These are phyloP conservation scores for Hura crepitans DNA, from an alignment of 441 rosid species.

Conservation along the genomic window DNA sequence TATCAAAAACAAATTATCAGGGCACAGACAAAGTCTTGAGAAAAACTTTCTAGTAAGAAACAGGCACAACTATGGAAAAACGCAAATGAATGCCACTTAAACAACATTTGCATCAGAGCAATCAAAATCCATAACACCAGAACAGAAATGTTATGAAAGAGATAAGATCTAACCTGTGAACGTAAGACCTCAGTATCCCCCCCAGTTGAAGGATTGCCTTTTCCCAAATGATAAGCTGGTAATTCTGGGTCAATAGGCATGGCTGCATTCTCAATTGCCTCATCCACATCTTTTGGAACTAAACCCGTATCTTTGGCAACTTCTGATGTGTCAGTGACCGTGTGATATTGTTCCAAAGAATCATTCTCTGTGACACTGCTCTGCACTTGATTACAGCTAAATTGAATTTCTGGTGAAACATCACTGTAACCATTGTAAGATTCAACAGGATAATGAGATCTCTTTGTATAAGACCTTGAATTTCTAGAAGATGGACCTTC, in stretches of 20 bases:
- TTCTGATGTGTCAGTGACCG: slow-evolving; percentile 36
- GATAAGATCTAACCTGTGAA: slow-evolving; percentile 37
- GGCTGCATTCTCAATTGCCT: slow-evolving; percentile 34
- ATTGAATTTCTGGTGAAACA: slow-evolving; percentile 42
- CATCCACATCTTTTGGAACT: slow-evolving; percentile 36
- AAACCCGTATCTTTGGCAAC: slow-evolving; percentile 33
- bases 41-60: neutral
- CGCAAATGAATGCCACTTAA: neutral
- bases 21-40: neutral
- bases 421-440: slow-evolving; percentile 30
- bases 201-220: slow-evolving; percentile 24
- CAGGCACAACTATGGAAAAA: slow-evolving; percentile 7
- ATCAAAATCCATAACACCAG: neutral
- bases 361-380: slow-evolving; percentile 28
- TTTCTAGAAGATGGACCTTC: slow-evolving; percentile 40
- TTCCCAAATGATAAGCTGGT: slow-evolving; percentile 33
- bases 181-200: slow-evolving; percentile 24
- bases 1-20: neutral
- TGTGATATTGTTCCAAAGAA: slow-evolving; percentile 31
- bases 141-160: neutral
- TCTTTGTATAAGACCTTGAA: slow-evolving; percentile 37
- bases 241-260: slow-evolving; percentile 25
- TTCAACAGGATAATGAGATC: slow-evolving; percentile 31
- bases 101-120: neutral
- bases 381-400: slow-evolving; percentile 31